Base-by-base conservation (phyloP, 169 alveolate genomes). In the Plasmodium vivax region DNA sequence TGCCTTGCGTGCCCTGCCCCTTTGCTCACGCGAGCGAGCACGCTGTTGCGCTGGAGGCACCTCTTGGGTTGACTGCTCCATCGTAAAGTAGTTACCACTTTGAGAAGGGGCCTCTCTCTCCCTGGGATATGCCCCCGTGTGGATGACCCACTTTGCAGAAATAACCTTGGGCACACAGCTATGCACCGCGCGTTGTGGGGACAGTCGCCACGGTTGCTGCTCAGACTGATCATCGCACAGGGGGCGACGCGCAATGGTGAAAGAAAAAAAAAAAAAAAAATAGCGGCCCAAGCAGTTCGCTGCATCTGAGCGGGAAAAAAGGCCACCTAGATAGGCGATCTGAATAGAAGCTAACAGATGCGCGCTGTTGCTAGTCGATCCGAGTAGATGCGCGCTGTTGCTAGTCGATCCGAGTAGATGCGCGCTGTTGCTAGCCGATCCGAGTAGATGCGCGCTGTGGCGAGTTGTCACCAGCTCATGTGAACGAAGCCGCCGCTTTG, bases 201-300 rank as follows among this genome's bases (percentile, higher is more conserved):
- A 58, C 32, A 58, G 6, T 58, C 16, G 54, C 54, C n/a, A 58
- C 34, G 74, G 10, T 23, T 58, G 32, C 74, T 58, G 34, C 74
- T 58, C 34, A 58, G 74, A 58, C 23, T 58, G 30, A 58, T 58
- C 8, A 58, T 23, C 23, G 23, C 14, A 19, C 3, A 73, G 38
- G 51, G 27, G 47, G 38, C 16, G 51, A 77, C 41, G 51, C 43
- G 47, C 30, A 77, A 77, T 38, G 47, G 1, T 34, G 23, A 77
- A 77, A 77, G 38, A 36, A 77, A 75, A 77, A 79, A 79, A 79
- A 41, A 41, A 80, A 23, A 41, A 80, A 80, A 43, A 43, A 7
- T 19, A 41, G 56, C 34, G 73, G 27, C 51, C 16, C 51, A 6
- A n/a, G 43, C 30, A 38, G 36, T 41, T 10, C 72, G 30, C 56